These are phyloP conservation scores for Xanthoconium separans DNA, from an alignment of 1,284 basidiomycete species.

Conservation along the genomic window DNA sequence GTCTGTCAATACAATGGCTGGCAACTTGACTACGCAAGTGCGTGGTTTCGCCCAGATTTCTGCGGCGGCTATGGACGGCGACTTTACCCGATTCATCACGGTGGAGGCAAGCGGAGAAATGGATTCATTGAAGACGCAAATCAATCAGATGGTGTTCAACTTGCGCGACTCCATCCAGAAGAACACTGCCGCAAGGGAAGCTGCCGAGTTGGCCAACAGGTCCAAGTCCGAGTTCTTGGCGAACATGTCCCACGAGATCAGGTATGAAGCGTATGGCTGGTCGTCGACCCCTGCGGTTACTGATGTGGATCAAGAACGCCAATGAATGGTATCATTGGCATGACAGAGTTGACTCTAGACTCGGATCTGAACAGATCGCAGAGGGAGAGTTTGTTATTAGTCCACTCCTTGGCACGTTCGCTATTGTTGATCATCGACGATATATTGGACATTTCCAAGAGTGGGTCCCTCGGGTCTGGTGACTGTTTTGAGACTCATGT, in stretches of 20 bases:
- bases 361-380: conserved; percentile 87
- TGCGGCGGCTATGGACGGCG: conserved; percentile 97
- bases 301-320: conserved; percentile 65
- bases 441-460: conserved; percentile 98
- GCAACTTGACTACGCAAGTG: conserved; percentile 97
- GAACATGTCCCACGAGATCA: conserved; percentile 96
- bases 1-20: conserved; percentile 95
- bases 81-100: conserved; percentile 99
- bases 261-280: conserved; percentile 46
- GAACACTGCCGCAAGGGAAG: conserved; percentile 97
- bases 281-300: conserved; percentile 5
- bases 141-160: conserved; percentile 99
- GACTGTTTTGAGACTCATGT: conserved; percentile 1
- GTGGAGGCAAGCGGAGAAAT: conserved; percentile 99
- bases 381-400: conserved; percentile 93
- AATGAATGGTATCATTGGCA: conserved; percentile 99
- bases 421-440: conserved; percentile 97
- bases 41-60: conserved; percentile 99
- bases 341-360: conserved; percentile 98
- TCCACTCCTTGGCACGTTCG: conserved; percentile 92
- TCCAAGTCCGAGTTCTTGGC: conserved; percentile 98
- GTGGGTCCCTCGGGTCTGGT: conserved; percentile 46
- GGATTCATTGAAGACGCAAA: conserved; percentile 99
- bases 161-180: conserved; percentile 97
- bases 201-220: conserved; percentile 94